Conservation (phyloP, 2,329 filamentous ascomycete genomes). For the Pseudogymnoascus sp. region DNA sequence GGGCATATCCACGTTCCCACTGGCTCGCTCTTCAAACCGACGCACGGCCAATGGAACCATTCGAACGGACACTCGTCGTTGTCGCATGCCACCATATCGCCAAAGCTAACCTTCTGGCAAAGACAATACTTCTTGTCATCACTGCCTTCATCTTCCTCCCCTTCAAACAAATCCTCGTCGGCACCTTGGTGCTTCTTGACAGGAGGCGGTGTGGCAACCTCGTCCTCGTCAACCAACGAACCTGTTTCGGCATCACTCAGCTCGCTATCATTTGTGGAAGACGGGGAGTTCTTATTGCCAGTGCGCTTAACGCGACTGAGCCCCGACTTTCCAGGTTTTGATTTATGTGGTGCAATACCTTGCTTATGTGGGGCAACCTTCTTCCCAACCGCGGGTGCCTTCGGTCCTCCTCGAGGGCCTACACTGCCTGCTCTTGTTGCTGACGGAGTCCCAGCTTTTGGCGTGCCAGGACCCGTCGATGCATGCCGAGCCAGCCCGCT, state of each 20-base stretch:
- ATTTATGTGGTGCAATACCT: conserved; percentile 22
- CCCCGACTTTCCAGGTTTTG: conserved; percentile 43
- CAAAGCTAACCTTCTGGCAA: conserved; percentile 75
- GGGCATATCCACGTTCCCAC: conserved; percentile 62
- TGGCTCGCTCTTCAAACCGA: conserved; percentile 59
- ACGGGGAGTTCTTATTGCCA: conserved; percentile 50
- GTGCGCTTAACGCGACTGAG: conserved; percentile 51
- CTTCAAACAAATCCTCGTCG: conserved; percentile 44
- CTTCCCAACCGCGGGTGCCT: conserved; percentile 29
- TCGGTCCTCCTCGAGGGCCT: conserved; percentile 42
- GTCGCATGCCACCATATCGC: conserved; percentile 85
- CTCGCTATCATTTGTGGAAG: conserved; percentile 56
- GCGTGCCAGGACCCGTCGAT: conserved; percentile 54
- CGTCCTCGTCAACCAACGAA: conserved; percentile 45
- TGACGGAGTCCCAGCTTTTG: conserved; percentile 38
- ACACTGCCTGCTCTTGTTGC: conserved; percentile 47
- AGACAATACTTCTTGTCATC: conserved; percentile 73
- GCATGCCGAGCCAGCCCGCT: conserved; percentile 54
- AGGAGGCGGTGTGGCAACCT: conserved; percentile 24
- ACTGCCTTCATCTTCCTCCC: conserved; percentile 62
- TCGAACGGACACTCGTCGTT: conserved; percentile 73
- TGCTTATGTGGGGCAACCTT: conserved; percentile 28
- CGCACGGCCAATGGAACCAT: conserved; percentile 81
- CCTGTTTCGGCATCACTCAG: conserved; percentile 54
- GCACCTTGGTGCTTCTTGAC: conserved; percentile 45